Evolutionary conservation across 768 basidiomycete species (phyloP), one percentile per base, ranked within the genome.

Genomic region (Kwoniella mangroviensis): DNA sequence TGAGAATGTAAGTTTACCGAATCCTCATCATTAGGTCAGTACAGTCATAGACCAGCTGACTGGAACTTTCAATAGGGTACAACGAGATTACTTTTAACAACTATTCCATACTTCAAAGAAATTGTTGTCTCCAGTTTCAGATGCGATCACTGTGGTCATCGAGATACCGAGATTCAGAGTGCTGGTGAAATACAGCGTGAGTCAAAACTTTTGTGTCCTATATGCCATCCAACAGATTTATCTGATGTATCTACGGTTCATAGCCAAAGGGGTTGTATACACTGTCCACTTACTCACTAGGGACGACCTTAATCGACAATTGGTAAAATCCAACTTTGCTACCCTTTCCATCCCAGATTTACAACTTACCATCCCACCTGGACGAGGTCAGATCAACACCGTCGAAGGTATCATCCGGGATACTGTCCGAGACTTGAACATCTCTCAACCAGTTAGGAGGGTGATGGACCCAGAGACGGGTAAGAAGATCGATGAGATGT

Each of bases 61-160:
- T n/a, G 56, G 17, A n/a, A 15, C 7, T 12, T 58, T 11, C 40
- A 28, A 75, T 86, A 98, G 94, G 96, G 96, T 41, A 85, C 86
- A 13, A 99, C 97, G 0, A 86, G 94, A 53, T 84, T 99, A 76
- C 88, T 99, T 76, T 85, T 99, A 59, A 98, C 95, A 0, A 89
- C 90, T 2, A 99, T 99, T 59, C 97, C 97, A 0, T 98, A 90
- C 86, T 98, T 98, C 86, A 86, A 89, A 55, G 93, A 99, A 82
- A 90, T 98, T 62, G 92, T 99, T 73, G 89, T 98, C 70, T 94
- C 96, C 89, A 95, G 93, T 49, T 99, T 99, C 85, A 88, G 91
- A 67, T 99, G 97, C 81, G 93, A 96, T 67, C 90, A 94, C 78
- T 99, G 97, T 76, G 94, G 94, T 10, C 84, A 86, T 73, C 82